Conservation (phyloP, 2,329 filamentous ascomycete species). For the Fusarium chuoi region DNA sequence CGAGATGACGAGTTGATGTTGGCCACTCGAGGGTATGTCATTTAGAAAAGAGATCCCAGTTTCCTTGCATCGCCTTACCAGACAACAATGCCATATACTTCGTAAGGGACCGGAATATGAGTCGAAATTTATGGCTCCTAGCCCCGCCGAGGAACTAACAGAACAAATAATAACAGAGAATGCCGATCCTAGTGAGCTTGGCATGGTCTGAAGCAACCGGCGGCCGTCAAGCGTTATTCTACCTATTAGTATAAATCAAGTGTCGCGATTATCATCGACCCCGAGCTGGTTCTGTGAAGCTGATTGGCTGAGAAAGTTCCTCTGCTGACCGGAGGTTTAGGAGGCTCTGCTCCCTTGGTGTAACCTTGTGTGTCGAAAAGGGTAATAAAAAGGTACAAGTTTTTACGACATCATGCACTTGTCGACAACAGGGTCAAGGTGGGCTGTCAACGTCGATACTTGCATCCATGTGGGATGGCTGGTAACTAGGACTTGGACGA, state of each 20-base stretch:
- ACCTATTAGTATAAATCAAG: neutral
- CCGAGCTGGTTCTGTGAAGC: neutral
- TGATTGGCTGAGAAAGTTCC: constrained; percentile 50
- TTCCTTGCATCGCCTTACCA: neutral
- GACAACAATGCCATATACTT: neutral
- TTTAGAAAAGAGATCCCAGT: neutral
- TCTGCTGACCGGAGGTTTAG: neutral
- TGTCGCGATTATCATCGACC: constrained; percentile 1
- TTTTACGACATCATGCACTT: neutral
- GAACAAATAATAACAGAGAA: constrained; percentile 19
- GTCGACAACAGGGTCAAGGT: neutral
- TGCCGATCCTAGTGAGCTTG: neutral
- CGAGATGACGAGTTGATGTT: neutral
- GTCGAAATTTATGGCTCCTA: neutral
- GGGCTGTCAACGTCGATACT: neutral
- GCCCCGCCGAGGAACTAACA: constrained; percentile 4
- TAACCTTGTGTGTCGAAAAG: neutral
- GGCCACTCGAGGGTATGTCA: neutral
- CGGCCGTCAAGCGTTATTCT: neutral
- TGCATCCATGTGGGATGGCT: neutral
- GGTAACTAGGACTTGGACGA: neutral
- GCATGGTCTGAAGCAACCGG: neutral
- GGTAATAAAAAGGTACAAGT: constrained; percentile 3
- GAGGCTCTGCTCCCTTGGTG: constrained; percentile 13
- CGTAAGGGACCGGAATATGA: neutral